Evolutionary conservation across 176 grass and related monocot species (phyloP).

Genomic region (Aegilops umbellulata): DNA sequence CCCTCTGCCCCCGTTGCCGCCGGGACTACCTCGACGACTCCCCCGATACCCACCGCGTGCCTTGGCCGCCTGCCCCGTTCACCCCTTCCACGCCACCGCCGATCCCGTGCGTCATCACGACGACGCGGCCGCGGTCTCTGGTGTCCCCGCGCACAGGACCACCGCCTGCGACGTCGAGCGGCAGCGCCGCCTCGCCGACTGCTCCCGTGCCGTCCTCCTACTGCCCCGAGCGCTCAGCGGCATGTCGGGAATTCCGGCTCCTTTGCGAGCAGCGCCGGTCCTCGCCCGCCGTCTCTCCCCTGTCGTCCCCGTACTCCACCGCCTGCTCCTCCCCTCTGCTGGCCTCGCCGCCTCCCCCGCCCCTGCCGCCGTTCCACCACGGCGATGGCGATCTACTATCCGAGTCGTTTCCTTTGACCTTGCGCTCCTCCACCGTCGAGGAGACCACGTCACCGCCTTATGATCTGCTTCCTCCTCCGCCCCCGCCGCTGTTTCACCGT

Average conservation of each 20-base stretch:
- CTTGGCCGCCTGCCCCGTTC: background rate
- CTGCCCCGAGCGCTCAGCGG: background rate
- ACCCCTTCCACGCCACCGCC: background rate
- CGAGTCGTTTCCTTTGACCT: background rate
- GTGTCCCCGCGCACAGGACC: background rate
- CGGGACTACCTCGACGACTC: conserved; percentile 12
- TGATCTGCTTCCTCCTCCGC: background rate
- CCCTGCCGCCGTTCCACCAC: background rate
- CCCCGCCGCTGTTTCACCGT: background rate
- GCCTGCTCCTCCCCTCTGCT: background rate
- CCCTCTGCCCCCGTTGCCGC: background rate
- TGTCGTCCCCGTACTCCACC: background rate
- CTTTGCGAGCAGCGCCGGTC: background rate
- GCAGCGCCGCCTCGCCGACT: background rate
- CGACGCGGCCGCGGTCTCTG: background rate
- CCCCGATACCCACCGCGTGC: background rate
- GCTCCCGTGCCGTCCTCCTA: background rate
- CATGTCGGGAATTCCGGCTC: background rate
- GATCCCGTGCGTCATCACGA: background rate
- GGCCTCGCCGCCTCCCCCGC: background rate
- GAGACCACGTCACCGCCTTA: background rate
- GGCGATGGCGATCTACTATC: background rate
- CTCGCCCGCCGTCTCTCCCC: background rate
- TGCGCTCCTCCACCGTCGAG: background rate
- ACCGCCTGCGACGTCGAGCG: background rate